Base-by-base conservation (phyloP, 176 grass and related monocot genomes). In the Pontederia crassipes region DNA sequence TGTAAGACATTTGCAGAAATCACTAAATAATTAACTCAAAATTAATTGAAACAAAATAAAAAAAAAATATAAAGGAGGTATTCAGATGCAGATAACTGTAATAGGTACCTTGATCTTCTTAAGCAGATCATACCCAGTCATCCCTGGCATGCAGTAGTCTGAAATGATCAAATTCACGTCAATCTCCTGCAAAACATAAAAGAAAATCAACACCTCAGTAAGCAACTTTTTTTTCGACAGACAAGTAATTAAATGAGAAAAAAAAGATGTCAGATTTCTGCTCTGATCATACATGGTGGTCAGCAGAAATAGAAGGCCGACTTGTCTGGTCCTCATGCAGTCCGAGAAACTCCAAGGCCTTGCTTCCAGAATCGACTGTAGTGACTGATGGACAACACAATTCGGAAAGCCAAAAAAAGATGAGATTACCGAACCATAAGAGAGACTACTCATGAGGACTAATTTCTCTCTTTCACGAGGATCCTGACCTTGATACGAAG, bases 301-400 rank as follows among this genome's bases (percentile, higher is more conserved):
- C 3, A 49, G 9, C 17, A 12, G 28, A 27, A 65, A 17, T 17
- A 17, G 13, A 26, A 63, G 18, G 10, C 0, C 0, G 17, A 65
- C 46, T 64, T 40, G 32, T 40, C 32, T 40, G 32, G 6, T 40
- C 32, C 6, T 40, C 32, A 40, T 40, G 32, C 11, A 74, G 55
- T 52, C 51, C 72, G 13, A 74, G 72, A 45, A 66, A 55, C 27
- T 74, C 60, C 61, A 74, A 55, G 47, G 72, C 72, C 60, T 74
- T 74, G 61, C 72, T 74, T 8, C 72, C 72, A 66, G 72, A 74
- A 56, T 74, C 72, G 17, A 74, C 72, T 4, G 72, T 74, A n/a
- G 72, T 74, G 49, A 74, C 72, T 74, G 8, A n/a, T 24, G 20
- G 28, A 14, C 9, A 74, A 20, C 55, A 74, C 4, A 45, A 53